Conservation (phyloP, 257 asterid species). For the Paraleonurus japonicus region DNA sequence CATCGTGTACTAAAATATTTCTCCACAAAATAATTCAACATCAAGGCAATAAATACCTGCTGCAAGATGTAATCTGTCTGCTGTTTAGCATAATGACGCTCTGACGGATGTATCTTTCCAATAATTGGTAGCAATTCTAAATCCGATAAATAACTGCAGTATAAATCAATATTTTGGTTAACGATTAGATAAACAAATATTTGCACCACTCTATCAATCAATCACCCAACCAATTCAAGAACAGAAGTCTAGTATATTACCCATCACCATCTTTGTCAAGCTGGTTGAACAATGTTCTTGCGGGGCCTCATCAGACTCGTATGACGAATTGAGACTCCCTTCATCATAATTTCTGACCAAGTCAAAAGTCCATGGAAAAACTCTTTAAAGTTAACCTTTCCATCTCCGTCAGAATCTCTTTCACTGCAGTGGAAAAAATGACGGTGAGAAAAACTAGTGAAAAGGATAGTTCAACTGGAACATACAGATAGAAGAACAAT, state of each 20-base stretch:
- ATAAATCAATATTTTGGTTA: conserved; percentile 16
- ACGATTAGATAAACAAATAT: conserved; percentile 10
- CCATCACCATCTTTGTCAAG: conserved; percentile 96
- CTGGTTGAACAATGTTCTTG: conserved; percentile 63
- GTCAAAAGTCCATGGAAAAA: conserved; percentile 89
- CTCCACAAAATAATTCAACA: conserved; percentile 10
- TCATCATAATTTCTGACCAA: conserved; percentile 72
- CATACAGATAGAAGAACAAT: neutral
- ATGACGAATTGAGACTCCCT: conserved; percentile 51
- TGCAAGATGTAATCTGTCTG: conserved; percentile 82
- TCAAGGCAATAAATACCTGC: conserved; percentile 55
- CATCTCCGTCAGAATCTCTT: conserved; percentile 85
- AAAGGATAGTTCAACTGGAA: conserved; percentile 4
- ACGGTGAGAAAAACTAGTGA: conserved; percentile 7
- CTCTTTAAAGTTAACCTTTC: conserved; percentile 78
- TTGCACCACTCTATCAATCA: neutral
- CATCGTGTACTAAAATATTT: neutral
- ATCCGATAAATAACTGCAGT: conserved; percentile 68
- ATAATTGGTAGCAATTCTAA: conserved; percentile 74
- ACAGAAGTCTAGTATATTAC: conserved; percentile 38
- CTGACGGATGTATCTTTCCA: conserved; percentile 90
- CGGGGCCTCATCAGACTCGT: conserved; percentile 63
- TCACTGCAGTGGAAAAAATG: conserved; percentile 50
- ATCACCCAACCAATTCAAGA: conserved; percentile 8
- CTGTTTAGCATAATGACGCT: conserved; percentile 82